Evolutionary conservation across 2,329 filamentous ascomycete genomes (phyloP), one percentile per base, ranked within the genome.

Genomic region (Coniochaeta hoffmannii): DNA sequence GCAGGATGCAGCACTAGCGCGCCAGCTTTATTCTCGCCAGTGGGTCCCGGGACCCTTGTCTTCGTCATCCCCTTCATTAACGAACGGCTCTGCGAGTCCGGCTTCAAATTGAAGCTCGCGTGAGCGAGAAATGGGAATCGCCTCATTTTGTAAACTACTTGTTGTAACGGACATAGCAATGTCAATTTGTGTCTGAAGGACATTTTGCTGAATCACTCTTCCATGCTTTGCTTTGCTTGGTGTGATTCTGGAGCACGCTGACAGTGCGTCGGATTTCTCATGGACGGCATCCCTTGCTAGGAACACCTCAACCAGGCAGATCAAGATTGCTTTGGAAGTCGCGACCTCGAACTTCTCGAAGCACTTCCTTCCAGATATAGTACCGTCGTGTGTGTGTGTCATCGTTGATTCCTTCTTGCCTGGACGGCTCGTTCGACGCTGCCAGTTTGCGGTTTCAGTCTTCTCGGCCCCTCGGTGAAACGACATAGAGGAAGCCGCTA

Each of bases 391-490:
- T n/a, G n/a, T n/a, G n/a, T n/a, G 9, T 9, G 15, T 6, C 34
- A n/a, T 5, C 14, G 10, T 36, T 17, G 14, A 19, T 28, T n/a
- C 12, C 12, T 28, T 46, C 41, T 11, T 46, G 41, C 41, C 24
- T 46, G 22, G 11, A 46, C 41, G 41, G 41, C 41, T 46, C 22
- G 22, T 28, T 46, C 22, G 24, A 46, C 41, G 15, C 41, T 46
- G 19, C 12, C 11, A 26, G 19, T 26, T 46, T 46, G 14, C 41
- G 22, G 41, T 46, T 46, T 46, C 41, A 46, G 41, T 46, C 41
- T 46, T 46, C 12, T 46, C 41, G 41, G 41, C 41, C 41, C 41
- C 41, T 46, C 41, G 41, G 41, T 46, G 41, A 46, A 46, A 46
- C 41, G 26, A 46, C 41, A 41, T 9, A 46, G 19, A 46, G 41